Evolutionary conservation across 2,329 filamentous ascomycete species (phyloP), one percentile per base, ranked within the genome.

Genomic region (Cladosporium sp.): DNA sequence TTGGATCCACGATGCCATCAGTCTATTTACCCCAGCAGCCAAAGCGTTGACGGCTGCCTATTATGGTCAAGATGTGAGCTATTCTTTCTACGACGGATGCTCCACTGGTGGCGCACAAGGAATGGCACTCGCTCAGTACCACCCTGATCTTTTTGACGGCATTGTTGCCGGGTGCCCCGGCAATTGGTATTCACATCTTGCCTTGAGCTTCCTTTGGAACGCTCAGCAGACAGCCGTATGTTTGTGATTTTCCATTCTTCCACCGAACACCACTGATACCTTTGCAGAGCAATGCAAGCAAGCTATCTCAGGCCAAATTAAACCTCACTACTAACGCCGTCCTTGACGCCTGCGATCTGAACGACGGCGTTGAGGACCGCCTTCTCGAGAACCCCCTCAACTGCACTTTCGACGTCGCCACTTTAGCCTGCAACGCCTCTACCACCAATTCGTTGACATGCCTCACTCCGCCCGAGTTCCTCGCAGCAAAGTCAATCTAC

Each of bases 31-130:
- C 0, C 62, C 62, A 1, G 49, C 62, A 7, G 61, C 66, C 1
- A 67, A 62, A 18, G 56, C 55, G 1, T 52, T 74, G 16, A 60
- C 62, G 6, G 53, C 59, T 4, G 44, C 50, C 13, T 73, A 69
- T 55, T 74, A 74, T 51, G 56, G 56, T 6, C 37, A 54, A 38
- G 34, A 53, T 10, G 63, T 68, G 3, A 61, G 52, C 3, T 63
- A 70, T 40, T 68, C 63, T 8, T 75, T 73, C 55, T 74, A 73
- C 54, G 56, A 60, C 22, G 72, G 72, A 5, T 75, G 71, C 46
- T 71, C 67, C 0, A 73, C 71, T 3, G 72, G 71, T 7, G 72
- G 72, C 8, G 67, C 67, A 6, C 71, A 74, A 61, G 72, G 69
- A 19, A 32, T 42, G 44, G 68, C 72, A 22, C 57, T 71, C n/a